Conservation (phyloP, 306 rosid species). For the Albizia julibrissin region DNA sequence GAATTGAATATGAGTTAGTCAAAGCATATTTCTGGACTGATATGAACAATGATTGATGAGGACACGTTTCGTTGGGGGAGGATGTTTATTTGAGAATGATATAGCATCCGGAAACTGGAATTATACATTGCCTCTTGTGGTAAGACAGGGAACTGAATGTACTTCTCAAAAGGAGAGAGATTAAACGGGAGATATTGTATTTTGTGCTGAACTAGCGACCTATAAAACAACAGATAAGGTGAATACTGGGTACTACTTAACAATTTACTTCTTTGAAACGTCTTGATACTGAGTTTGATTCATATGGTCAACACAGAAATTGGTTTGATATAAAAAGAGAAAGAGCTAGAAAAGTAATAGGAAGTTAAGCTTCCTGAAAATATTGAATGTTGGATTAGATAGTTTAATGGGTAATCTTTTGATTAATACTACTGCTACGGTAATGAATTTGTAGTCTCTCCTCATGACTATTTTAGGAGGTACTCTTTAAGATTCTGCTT, state of each 20-base stretch:
- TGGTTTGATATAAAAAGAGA: background rate
- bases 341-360: background rate
- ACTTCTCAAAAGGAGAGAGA: background rate
- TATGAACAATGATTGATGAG: background rate
- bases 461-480: constrained; percentile 6
- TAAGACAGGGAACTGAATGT: background rate
- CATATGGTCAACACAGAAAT: background rate
- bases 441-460: constrained; percentile 5
- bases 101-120: background rate
- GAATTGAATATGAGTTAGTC: background rate
- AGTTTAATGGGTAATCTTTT: constrained; percentile 16
- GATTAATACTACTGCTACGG: constrained; percentile 3
- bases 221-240: background rate
- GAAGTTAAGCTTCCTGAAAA: background rate
- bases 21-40: background rate
- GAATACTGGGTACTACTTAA: background rate
- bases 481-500: background rate
- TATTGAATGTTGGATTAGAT: background rate
- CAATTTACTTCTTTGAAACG: background rate
- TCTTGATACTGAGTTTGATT: background rate
- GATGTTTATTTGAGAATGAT: background rate
- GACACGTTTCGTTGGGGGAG: background rate
- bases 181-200: background rate
- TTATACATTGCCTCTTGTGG: background rate
- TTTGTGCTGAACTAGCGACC: background rate